A percentile compares a stretch with the other conserved stretches of the same genome.
Conservation (phyloP, 192 early-diverging fungal genomes). For the Podochytrium sp. region DNA sequence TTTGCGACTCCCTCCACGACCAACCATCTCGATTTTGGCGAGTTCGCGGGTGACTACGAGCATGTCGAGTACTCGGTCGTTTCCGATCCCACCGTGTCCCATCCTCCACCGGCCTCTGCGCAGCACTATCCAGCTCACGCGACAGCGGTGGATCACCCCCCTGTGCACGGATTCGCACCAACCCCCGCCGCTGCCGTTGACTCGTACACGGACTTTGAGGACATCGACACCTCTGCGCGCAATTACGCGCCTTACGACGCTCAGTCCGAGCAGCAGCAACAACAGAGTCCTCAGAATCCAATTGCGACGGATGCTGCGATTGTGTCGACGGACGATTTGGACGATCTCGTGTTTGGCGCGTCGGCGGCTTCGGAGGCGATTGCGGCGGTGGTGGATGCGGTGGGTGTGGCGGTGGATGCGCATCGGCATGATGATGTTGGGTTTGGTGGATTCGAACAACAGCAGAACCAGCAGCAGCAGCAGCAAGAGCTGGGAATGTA, state of each 20-base stretch:
- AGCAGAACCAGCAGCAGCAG: not conserved
- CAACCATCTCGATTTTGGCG: not conserved
- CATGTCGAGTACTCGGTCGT: not conserved
- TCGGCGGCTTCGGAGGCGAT: not conserved
- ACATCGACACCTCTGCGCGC: slow-evolving; percentile 6
- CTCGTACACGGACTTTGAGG: slow-evolving; percentile 8
- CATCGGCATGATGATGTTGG: not conserved
- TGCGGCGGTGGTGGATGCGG: not conserved
- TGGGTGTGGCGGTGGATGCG: too few species aligned
- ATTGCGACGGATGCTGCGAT: not conserved
- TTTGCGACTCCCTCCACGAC: not conserved
- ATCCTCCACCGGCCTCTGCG: not conserved
- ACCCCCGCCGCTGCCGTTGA: not conserved
- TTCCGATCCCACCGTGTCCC: not conserved
- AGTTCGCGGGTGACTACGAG: not conserved
- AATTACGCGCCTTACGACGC: not conserved
- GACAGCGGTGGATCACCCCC: not conserved
- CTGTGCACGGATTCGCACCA: not conserved
- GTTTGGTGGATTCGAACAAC: not conserved
- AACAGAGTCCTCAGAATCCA: not conserved
- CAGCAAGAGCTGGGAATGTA: not conserved
- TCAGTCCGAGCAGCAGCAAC: too few species aligned
- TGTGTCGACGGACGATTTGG: slow-evolving; percentile 9
- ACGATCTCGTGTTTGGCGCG: slow-evolving; percentile 22
- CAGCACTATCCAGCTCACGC: not conserved